Evolutionary conservation across 371 early-diverging fungal genomes (phyloP), one percentile per base, ranked within the genome.

Genomic region (Mucor mucedo): DNA sequence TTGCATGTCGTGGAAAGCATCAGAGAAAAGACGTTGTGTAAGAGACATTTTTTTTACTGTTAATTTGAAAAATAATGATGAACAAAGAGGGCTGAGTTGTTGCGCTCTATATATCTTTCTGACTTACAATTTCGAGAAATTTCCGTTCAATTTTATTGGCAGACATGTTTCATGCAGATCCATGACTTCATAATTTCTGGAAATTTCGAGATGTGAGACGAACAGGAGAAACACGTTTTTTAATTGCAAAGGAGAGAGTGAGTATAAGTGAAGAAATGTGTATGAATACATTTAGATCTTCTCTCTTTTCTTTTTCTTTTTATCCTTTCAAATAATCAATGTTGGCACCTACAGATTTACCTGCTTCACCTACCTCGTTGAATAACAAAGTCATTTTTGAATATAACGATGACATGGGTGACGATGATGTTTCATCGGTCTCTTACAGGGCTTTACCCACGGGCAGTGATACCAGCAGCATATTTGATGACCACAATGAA

Each of bases 1-100:
- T 53, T 63, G 56, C 61, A 77, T 63, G 42, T 80, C 81, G 30
- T 73, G 77, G 35, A 72, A 66, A 49, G 77, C 55, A 39, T 71
- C 70, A 54, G 65, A 68, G 14, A 79, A 70, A 14, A 81, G 21
- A 32, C 72, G 72, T 38, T 65, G 63, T 41, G 63, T 62, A 49
- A 76, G 62, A 45, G 76, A 63, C 72, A 72, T 76, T 60, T 16
- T 60, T 4, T 33, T 60, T 30, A 13, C 13, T 59, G 21, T 14
- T 48, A 11, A 44, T 39, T 8, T 39, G 40, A 39, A 41, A 41
- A 41, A 41, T 21, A 21, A 21, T 21, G 21, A 21, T 0, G 21
- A 41, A 8, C 14, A 41, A 0, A 5, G 5, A 11, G 8, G 14
- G 16, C 4, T n/a, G 16, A n/a, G 16, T n/a, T n/a, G 2, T 2